Base-by-base conservation (phyloP, 169 alveolate species). In the Miamiensis avidus region DNA sequence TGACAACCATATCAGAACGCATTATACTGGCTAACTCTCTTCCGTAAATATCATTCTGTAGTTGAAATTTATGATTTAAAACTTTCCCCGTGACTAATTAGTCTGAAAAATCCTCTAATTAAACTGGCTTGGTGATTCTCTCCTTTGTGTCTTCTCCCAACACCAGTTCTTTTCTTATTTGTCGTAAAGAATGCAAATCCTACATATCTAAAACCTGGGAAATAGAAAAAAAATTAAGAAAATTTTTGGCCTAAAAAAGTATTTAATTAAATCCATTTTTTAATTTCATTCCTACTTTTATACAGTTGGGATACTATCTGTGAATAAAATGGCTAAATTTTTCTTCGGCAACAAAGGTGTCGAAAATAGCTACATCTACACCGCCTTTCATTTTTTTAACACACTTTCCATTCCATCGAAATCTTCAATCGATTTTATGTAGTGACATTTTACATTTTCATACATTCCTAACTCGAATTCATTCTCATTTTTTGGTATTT, bases 1-100 rank as follows among this genome's bases (percentile, higher is more conserved):
- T 76, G n/a, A 78, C 28, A 15, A 76, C 78, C 31, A 78, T 28
- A 79, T 85, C 77, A 65, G 78, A 64, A 77, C 89, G 65, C 20
- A 73, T n/a, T 29, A 82, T 82, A 31, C 78, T 69, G 25, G 84
- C 84, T 74, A 79, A n/a, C 64, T 79, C 84, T 29, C 84, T 79
- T 28, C 31, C 77, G 4, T 79, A 69, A 1, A 30, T 79, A n/a
- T 49, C 33, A 28, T 72, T 49, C 27, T 72, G 76, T n/a, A 33
- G 65, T n/a, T 69, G 75, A 65, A 49, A 49, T 11, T 74, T 74
- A 34, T 79, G 29, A 34, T 79, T 34, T 26, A 79, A 28, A 4
- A 64, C 49, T 49, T 0, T 49, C 31, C 29, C 0, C 31, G 29
- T 79, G 29, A 49, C 29, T 49, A 34, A 26, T 78, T 65, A 29